Base-by-base conservation (phyloP, 2,329 filamentous ascomycete genomes). In the Metarhizium album region DNA sequence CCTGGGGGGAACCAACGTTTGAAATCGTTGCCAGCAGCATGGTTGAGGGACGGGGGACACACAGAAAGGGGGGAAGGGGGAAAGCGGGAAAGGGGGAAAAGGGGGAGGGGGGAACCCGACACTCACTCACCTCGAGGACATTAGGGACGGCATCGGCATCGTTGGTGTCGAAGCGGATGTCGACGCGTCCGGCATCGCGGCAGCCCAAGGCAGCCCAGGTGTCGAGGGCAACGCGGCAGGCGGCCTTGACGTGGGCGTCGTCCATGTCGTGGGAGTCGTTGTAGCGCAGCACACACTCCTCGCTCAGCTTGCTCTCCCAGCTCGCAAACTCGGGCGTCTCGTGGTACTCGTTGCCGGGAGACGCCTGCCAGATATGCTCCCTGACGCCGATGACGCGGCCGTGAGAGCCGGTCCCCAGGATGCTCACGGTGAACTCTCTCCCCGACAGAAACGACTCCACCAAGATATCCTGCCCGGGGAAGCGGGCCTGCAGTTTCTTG, bases 171-270 rank as follows among this genome's bases (percentile, higher is more conserved):
- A 52, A 52, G 24, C 50, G 50, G n/a, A 52, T 27, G 33, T 52
- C 50, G n/a, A 52, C 50, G 27, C 50, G 50, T 37, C 50, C 50
- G 8, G 50, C 50, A 37, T 52, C 50, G 20, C 50, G 46, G 35
- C 50, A 52, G 50, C 42, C 42, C 14, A 52, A 29, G 16, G 33
- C 46, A 13, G 27, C 22, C 50, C 50, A 52, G 4, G 50, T 37
- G 14, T 49, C 46, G 42, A 52, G 7, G 22, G 50, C 38, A 29
- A 49, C 47, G 20, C 49, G 40, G 29, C 50, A 52, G 5, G 46
- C 50, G 9, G 50, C 50, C 37, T 52, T 49, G 31, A 52, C 35
- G 3, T 5, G 29, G 14, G 50, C 24, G 27, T 52, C 50, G 22
- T 52, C 42, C 50, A 52, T 52, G 23, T 49, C 50, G 24, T 52